Percentiles rank a stretch among this genome's conserved stretches.
Evolutionary conservation across 164 flowering plant species (phyloP).

Genomic region (Tetracentron sinense): DNA sequence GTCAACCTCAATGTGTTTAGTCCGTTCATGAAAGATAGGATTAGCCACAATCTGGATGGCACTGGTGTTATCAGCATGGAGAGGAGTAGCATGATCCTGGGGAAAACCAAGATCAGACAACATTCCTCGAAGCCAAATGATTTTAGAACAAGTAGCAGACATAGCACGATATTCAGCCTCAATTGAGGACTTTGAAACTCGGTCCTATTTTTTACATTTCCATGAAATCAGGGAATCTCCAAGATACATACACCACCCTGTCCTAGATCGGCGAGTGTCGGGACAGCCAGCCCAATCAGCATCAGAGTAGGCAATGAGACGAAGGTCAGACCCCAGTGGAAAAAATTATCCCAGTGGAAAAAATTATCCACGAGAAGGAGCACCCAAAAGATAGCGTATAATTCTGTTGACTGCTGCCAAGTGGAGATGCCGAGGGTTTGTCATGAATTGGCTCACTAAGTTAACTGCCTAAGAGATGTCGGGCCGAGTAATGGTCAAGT

Average conservation of each 20-base stretch:
- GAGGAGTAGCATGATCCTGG: background rate
- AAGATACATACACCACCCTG: background rate
- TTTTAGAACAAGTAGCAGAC: background rate
- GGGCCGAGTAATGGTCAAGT: too few relatives aligned
- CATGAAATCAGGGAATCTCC: background rate
- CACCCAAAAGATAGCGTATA: too few relatives aligned
- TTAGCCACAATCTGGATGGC: background rate
- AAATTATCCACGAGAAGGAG: background rate
- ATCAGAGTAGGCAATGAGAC: background rate
- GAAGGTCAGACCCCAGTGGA: background rate
- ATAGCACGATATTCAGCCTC: background rate
- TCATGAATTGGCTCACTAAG: background rate
- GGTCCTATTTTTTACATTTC: background rate
- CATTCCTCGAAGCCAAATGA: background rate
- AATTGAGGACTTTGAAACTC: background rate
- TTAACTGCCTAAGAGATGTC: background rate
- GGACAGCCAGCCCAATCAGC: background rate
- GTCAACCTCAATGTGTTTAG: constrained; percentile 3
- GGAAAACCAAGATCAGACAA: background rate
- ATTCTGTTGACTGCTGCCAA: background rate
- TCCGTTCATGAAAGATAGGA: background rate
- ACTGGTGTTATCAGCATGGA: background rate
- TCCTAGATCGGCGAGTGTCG: background rate
- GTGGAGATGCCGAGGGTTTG: background rate
- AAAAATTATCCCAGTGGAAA: background rate